Evolutionary conservation across 306 rosid genomes (phyloP).

Genomic region (Quillaja saponaria): DNA sequence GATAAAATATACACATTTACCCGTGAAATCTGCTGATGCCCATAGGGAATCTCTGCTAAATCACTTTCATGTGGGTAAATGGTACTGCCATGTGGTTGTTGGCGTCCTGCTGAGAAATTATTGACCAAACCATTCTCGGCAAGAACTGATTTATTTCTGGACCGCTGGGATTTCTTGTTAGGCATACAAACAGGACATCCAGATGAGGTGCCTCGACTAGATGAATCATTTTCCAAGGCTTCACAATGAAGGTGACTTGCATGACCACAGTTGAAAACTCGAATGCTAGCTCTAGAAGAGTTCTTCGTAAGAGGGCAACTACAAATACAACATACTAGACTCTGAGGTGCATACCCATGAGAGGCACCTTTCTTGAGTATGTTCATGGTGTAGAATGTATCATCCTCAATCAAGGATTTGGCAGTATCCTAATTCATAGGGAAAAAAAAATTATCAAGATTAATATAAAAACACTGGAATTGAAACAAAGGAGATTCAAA

Average conservation of each 20-base stretch:
- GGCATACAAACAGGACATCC: constrained; percentile 96
- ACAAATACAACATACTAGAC: constrained; percentile 70
- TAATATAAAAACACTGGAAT: constrained; percentile 14
- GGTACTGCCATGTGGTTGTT: constrained; percentile 50
- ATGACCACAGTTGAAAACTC: constrained; percentile 91
- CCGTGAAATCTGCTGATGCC: constrained; percentile 75
- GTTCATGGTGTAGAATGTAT: constrained; percentile 87
- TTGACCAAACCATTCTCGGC: constrained; percentile 61
- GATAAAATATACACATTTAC: constrained; percentile 40
- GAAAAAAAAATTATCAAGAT: constrained; percentile 22
- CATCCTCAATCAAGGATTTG: constrained; percentile 92
- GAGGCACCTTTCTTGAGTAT: constrained; percentile 93
- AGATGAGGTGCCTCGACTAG: constrained; percentile 48
- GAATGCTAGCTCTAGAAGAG: constrained; percentile 61
- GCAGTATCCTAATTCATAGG: constrained; percentile 99
- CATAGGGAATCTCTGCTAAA: constrained; percentile 53
- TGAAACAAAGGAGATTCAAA: no score
- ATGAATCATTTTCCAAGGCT: constrained; percentile 57
- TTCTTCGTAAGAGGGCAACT: constrained; percentile 63
- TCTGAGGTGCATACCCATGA: constrained; percentile 86
- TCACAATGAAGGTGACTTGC: constrained; percentile 89
- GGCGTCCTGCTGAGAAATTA: constrained; percentile 52
- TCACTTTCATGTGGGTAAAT: constrained; percentile 62
- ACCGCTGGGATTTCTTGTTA: constrained; percentile 56
- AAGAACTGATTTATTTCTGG: constrained; percentile 60